Evolutionary conservation across 1,139 yeast species (phyloP).

Genomic region (Lodderomyces elongisporus): DNA sequence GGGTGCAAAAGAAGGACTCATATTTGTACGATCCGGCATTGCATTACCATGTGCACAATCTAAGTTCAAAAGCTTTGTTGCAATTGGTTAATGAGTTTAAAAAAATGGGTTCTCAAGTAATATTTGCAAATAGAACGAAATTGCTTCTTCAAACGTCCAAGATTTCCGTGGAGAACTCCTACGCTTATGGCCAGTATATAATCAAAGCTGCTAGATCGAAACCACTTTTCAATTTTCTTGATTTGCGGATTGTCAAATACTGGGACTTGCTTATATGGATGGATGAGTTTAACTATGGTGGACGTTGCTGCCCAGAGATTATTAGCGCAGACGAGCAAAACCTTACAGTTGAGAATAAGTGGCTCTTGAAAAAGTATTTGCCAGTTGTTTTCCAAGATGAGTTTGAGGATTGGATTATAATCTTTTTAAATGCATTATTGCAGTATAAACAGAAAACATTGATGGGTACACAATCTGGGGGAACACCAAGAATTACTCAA

Average conservation of each 20-base stretch:
- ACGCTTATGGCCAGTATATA: conserved; percentile 88
- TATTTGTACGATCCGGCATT: conserved; percentile 71
- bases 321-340: conserved; percentile 52
- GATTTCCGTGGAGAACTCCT: conserved; percentile 77
- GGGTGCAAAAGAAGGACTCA: conserved; percentile 81
- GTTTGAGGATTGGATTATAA: conserved; percentile 81
- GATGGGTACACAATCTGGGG: conserved; percentile 26
- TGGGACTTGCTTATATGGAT: conserved; percentile 95
- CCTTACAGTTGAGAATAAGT: conserved; percentile 57
- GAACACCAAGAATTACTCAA: conserved; percentile 64
- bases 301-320: conserved; percentile 65
- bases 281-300: conserved; percentile 88
- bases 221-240: conserved; percentile 79
- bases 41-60: conserved; percentile 82
- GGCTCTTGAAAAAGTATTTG: conserved; percentile 76
- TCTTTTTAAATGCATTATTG: conserved; percentile 68
- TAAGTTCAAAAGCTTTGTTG: conserved; percentile 76
- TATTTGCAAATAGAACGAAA: conserved; percentile 78
- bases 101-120: conserved; percentile 69
- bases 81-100: conserved; percentile 80
- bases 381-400: conserved; percentile 76
- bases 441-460: conserved; percentile 46
- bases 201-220: conserved; percentile 74
- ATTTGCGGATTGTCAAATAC: conserved; percentile 65
- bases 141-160: conserved; percentile 72